These are phyloP conservation scores for Hydnomerulius pinastri DNA, from an alignment of 768 basidiomycete genomes.

Conservation along the genomic window DNA sequence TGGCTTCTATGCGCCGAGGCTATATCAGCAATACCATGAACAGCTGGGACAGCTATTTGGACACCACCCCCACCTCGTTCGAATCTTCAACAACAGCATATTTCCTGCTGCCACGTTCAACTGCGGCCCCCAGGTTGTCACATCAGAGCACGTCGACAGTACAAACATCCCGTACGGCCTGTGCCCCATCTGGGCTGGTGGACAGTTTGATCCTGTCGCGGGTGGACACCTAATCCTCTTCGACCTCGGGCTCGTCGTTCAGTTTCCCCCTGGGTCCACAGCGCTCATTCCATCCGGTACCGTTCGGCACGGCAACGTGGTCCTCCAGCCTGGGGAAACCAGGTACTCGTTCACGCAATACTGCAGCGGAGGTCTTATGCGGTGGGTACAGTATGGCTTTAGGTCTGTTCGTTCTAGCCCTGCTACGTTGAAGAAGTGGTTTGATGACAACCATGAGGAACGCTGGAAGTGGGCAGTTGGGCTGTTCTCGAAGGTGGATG, in stretches of 20 bases:
- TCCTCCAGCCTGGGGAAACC: too few species aligned
- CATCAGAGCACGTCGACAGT: conserved; percentile 25
- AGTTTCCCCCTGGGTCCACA: too few species aligned
- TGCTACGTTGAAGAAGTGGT: neutral
- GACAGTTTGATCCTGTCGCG: too few species aligned
- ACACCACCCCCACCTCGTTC: conserved; percentile 10
- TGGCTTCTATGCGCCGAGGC: conserved; percentile 21
- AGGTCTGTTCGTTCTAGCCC: too few species aligned
- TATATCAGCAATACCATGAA: conserved; percentile 15
- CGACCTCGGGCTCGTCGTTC: too few species aligned
- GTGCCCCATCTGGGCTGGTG: conserved; percentile 34
- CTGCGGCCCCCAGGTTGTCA: conserved; percentile 21
- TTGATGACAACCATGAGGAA: neutral
- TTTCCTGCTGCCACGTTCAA: conserved; percentile 34
- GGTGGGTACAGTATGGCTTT: too few species aligned
- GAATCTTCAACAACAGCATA: conserved; percentile 26
- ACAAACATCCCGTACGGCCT: conserved; percentile 33
- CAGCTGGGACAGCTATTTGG: neutral
- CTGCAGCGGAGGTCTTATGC: too few species aligned
- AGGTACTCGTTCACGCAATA: too few species aligned
- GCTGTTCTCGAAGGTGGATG: neutral
- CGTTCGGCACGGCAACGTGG: too few species aligned
- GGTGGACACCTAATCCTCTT: too few species aligned
- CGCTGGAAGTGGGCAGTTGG: neutral
- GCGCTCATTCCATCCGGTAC: too few species aligned